These are phyloP conservation scores for Penicillium psychrosexuale DNA, from an alignment of 2,329 filamentous ascomycete genomes.

Conservation along the genomic window DNA sequence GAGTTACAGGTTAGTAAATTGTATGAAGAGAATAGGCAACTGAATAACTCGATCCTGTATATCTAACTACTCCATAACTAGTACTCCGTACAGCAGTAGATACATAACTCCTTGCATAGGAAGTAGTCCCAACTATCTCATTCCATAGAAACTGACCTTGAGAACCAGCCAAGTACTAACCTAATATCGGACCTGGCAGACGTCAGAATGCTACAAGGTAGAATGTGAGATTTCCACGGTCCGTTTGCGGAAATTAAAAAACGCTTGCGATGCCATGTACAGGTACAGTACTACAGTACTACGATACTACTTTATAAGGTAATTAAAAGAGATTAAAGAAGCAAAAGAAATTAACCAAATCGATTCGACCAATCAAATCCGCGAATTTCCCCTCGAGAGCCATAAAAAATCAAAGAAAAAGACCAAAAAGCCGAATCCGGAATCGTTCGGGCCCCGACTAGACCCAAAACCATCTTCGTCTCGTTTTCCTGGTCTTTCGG, in stretches of 20 bases:
- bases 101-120: not conserved
- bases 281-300: not conserved
- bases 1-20: not conserved
- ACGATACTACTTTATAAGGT: not conserved
- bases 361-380: not conserved
- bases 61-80: too few species aligned
- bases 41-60: not conserved
- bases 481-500: not conserved
- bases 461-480: not conserved
- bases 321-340: not conserved
- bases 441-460: conserved; percentile 5
- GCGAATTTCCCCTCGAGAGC: too few species aligned
- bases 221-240: not conserved
- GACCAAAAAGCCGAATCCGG: not conserved
- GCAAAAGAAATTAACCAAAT: too few species aligned
- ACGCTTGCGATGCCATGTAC: not conserved
- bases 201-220: not conserved
- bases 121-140: too few species aligned
- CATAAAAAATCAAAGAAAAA: not conserved
- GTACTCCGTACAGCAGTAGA: too few species aligned
- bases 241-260: not conserved
- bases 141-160: not conserved
- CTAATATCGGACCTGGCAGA: not conserved
- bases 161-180: too few species aligned
- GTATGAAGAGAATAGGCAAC: not conserved